These are phyloP conservation scores for Cercospora sojina DNA, from an alignment of 2,329 filamentous ascomycete genomes.

Conservation along the genomic window DNA sequence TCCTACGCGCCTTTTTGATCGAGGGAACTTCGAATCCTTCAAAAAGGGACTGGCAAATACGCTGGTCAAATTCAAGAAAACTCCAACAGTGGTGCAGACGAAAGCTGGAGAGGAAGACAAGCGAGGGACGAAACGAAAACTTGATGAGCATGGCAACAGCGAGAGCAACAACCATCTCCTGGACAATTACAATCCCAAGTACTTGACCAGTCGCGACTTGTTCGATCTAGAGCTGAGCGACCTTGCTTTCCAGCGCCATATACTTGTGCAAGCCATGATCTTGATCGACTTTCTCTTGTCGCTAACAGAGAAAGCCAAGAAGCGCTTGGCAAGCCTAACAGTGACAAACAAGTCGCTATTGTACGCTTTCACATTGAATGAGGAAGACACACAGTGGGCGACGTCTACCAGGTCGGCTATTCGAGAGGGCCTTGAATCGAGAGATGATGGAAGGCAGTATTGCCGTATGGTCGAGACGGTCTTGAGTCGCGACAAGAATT, in stretches of 20 bases:
- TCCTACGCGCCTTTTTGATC: constrained; percentile 73
- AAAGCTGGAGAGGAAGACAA: constrained; percentile 64
- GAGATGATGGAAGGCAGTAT: constrained; percentile 81
- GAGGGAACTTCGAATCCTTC: constrained; percentile 66
- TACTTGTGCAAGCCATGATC: constrained; percentile 92
- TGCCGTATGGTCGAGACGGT: constrained; percentile 96
- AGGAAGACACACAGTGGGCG: constrained; percentile 88
- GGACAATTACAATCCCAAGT: constrained; percentile 91
- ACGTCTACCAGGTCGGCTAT: constrained; percentile 74
- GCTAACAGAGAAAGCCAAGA: constrained; percentile 76
- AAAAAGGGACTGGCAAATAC: constrained; percentile 63
- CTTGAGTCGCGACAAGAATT: constrained; percentile 93
- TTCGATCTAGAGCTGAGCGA: constrained; percentile 98
- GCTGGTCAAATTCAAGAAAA: constrained; percentile 71
- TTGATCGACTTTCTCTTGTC: constrained; percentile 94
- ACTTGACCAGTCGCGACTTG: constrained; percentile 92
- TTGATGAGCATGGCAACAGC: constrained; percentile 16
- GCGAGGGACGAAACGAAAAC: constrained; percentile 69
- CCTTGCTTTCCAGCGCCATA: constrained; percentile 87
- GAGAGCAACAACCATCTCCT: constrained; percentile 54
- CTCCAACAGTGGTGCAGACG: constrained; percentile 66
- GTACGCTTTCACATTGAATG: constrained; percentile 71
- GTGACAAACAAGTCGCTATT: constrained; percentile 77
- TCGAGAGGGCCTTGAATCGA: constrained; percentile 67
- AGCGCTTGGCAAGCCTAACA: constrained; percentile 67